Conservation (phyloP, 257 asterid species). For the Misopates orontium region DNA sequence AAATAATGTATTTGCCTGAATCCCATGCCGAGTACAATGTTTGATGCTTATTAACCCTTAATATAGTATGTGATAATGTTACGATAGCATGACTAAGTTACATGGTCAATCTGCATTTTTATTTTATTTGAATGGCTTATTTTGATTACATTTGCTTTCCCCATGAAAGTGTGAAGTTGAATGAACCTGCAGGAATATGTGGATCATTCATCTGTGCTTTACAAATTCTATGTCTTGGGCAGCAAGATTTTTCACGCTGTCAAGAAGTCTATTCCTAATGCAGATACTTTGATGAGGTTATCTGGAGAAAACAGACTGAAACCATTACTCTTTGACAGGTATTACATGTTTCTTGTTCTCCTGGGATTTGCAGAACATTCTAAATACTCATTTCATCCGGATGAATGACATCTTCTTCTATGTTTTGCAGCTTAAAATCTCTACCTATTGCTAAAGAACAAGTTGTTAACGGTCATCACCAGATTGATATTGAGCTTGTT, state of each 20-base stretch:
- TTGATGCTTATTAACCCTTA: conserved; percentile 16
- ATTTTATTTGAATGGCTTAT: conserved; percentile 19
- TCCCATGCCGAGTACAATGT: conserved; percentile 6
- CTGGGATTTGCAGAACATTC: conserved; percentile 1
- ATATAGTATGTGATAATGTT: conserved; percentile 1
- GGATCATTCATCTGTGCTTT: conserved; percentile 84
- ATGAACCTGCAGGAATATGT: conserved; percentile 79
- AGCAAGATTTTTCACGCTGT: conserved; percentile 67
- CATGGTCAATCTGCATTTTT: conserved; percentile 16
- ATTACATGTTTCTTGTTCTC: conserved; percentile 26
- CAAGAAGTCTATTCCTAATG: conserved; percentile 88
- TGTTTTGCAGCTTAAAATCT: conserved; percentile 75
- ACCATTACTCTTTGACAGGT: conserved; percentile 92
- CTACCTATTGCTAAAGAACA: conserved; percentile 67
- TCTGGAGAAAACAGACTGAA: conserved; percentile 51
- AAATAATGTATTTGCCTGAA: conserved; percentile 1
- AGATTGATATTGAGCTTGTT: conserved; percentile 76
- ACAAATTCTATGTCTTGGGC: conserved; percentile 91
- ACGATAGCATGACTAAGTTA: neutral
- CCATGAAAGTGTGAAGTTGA: conserved; percentile 19
- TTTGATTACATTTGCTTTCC: conserved; percentile 27
- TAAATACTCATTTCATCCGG: conserved; percentile 19
- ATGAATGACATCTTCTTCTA: conserved; percentile 21
- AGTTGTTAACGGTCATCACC: conserved; percentile 38
- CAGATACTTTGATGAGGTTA: conserved; percentile 60